Conservation (phyloP, 257 asterid genomes). For the Craterostigma plantagineum region DNA sequence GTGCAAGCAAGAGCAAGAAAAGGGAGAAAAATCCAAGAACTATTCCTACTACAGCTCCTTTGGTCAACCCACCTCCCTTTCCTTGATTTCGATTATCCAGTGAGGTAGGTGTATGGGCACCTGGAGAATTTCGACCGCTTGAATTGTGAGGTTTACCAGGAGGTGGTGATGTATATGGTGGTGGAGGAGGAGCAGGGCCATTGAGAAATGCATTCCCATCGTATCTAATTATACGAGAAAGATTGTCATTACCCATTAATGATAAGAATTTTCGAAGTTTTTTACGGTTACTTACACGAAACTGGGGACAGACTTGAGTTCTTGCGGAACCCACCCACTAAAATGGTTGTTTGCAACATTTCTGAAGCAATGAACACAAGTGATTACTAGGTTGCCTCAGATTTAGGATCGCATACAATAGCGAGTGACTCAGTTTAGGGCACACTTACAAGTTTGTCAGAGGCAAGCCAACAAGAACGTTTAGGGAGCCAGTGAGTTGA, state of each 20-base stretch:
- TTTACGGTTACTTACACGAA: conserved; percentile 48
- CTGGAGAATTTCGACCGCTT: conserved; percentile 12
- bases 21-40: conserved; percentile 47
- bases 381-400: conserved; percentile 6
- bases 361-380: conserved; percentile 25
- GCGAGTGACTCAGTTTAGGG: too few relatives aligned
- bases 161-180: conserved; percentile 78
- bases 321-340: conserved; percentile 85
- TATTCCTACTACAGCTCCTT: conserved; percentile 67
- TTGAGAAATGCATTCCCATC: conserved; percentile 63
- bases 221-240: conserved; percentile 31
- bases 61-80: conserved; percentile 36
- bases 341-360: conserved; percentile 84
- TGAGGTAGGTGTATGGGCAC: conserved; percentile 21
- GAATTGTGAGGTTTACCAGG: conserved; percentile 38
- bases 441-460: conserved; percentile 62
- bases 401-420: background rate
- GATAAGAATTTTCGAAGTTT: background rate
- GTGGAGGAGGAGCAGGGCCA: conserved; percentile 94
- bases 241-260: conserved; percentile 3
- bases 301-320: conserved; percentile 49
- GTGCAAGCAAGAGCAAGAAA: conserved; percentile 31
- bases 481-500: conserved; percentile 67
- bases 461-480: conserved; percentile 54
- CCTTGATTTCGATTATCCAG: conserved; percentile 16